phyloP scores from a whole-genome alignment of 2,329 filamentous ascomycete genomes.

The Golovinomyces cichoracearum region DNA sequence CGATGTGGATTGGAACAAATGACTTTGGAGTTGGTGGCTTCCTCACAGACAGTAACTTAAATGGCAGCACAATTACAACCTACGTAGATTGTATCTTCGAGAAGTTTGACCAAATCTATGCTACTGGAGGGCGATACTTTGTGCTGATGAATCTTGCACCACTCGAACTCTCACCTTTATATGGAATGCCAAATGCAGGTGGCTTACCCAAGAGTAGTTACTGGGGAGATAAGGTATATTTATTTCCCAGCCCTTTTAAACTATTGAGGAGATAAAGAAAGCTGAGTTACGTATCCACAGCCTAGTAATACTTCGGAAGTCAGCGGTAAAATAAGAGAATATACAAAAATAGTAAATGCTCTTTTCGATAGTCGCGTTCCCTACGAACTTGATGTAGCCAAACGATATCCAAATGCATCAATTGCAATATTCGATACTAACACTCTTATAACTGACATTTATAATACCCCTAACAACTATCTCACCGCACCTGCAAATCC shows the following conservation, averaged over 20 bases:
- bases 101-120: conserved; percentile 36
- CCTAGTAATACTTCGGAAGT: conserved; percentile 23
- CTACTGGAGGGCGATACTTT: conserved; percentile 40
- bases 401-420: conserved; percentile 29
- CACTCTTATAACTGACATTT: conserved; percentile 36
- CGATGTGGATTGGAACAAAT: conserved; percentile 62
- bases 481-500: conserved; percentile 38
- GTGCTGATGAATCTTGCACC: conserved; percentile 46
- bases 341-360: conserved; percentile 24
- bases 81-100: conserved; percentile 44
- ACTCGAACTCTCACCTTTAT: conserved; percentile 40
- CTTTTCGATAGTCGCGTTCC: conserved; percentile 25
- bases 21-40: conserved; percentile 43
- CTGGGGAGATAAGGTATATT: conserved; percentile 18
- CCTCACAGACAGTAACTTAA: conserved; percentile 33
- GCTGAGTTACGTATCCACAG: conserved; percentile 4
- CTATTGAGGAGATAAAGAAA: too few species aligned
- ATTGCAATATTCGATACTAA: conserved; percentile 44
- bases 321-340: conserved; percentile 23
- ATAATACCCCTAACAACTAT: conserved; percentile 31
- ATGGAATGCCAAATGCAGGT: conserved; percentile 24
- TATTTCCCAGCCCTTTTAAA: neutral
- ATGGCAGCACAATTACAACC: conserved; percentile 31
- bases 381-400: conserved; percentile 20
- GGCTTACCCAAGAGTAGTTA: conserved; percentile 20